A percentile compares a stretch with the other conserved stretches of the same genome.
phyloP scores from a whole-genome alignment of 441 rosid genomes.

The Gossypium gossypioides region DNA sequence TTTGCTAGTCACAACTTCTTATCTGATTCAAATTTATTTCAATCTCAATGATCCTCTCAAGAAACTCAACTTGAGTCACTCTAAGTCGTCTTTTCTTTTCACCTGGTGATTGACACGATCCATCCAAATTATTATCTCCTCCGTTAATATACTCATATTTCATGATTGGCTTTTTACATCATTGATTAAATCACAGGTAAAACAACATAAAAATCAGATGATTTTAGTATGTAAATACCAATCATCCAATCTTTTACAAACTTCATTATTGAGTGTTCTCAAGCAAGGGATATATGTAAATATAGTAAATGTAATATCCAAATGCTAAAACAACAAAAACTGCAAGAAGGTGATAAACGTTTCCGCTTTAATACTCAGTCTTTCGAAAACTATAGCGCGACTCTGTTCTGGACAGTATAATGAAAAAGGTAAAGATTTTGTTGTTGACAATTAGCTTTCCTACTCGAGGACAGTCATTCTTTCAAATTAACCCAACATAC shows the following conservation, averaged over 20 bases:
- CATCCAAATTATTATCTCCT: slow-evolving; percentile 24
- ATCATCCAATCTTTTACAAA: not conserved
- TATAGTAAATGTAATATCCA: no score
- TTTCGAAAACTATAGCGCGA: not conserved
- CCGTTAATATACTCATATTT: slow-evolving; percentile 18
- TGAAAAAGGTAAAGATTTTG: not conserved
- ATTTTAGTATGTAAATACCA: not conserved
- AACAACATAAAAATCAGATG: not conserved
- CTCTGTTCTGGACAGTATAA: not conserved
- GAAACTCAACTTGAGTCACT: slow-evolving; percentile 35
- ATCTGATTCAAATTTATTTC: slow-evolving; percentile 55
- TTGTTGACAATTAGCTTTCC: no score
- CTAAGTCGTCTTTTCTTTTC: slow-evolving; percentile 50
- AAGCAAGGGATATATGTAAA: no score
- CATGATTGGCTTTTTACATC: slow-evolving; percentile 23
- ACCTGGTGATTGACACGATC: slow-evolving; percentile 10
- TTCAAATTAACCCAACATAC: no score
- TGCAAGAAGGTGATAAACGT: no score
- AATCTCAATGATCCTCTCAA: slow-evolving; percentile 45
- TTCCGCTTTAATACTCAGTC: no score
- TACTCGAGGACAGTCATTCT: no score
- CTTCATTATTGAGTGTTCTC: not conserved
- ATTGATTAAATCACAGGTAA: not conserved
- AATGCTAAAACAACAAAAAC: no score
- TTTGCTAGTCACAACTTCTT: slow-evolving; percentile 47